phyloP scores from a whole-genome alignment of 2,329 filamentous ascomycete genomes.

The Fusarium devonianum region DNA sequence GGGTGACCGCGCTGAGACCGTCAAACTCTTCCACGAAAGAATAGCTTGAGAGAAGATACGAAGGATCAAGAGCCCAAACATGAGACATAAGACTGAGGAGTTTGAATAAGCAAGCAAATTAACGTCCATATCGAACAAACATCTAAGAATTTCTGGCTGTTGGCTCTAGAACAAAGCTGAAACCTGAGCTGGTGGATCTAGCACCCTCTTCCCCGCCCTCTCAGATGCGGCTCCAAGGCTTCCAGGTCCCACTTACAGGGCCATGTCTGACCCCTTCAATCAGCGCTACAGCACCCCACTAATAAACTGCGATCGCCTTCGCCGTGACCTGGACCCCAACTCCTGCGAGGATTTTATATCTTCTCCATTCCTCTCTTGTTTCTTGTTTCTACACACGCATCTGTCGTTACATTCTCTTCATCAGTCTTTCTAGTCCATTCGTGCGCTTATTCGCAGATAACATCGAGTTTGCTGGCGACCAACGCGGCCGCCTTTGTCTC shows the following conservation, averaged over 20 bases:
- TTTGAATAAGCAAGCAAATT: too few relatives aligned
- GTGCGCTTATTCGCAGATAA: constrained; percentile 3
- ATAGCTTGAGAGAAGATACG: too few relatives aligned
- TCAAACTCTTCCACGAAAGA: too few relatives aligned
- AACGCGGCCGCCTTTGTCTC: constrained; percentile 5
- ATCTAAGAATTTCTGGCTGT: too few relatives aligned
- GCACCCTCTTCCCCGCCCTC: constrained; percentile 21
- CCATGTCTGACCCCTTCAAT: constrained; percentile 37
- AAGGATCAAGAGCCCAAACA: too few relatives aligned
- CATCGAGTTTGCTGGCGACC: constrained; percentile 4
- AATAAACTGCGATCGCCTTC: constrained; percentile 6
- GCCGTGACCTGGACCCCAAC: constrained; percentile 12
- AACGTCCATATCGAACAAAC: too few relatives aligned
- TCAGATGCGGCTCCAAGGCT: constrained; percentile 25
- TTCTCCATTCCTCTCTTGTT: constrained; percentile 8
- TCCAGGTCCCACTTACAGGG: constrained; percentile 37
- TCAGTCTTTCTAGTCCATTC: background rate
- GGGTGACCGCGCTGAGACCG: too few relatives aligned
- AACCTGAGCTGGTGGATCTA: constrained; percentile 29
- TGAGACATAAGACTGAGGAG: too few relatives aligned
- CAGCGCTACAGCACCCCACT: constrained; percentile 20
- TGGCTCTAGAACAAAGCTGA: constrained; percentile 36
- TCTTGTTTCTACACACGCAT: constrained; percentile 10
- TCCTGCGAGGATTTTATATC: constrained; percentile 5
- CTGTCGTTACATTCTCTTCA: too few relatives aligned